Percentiles rank a stretch among this genome's conserved stretches.
Evolutionary conservation across 768 basidiomycete genomes (phyloP).

Genomic region (Suillus luteus): DNA sequence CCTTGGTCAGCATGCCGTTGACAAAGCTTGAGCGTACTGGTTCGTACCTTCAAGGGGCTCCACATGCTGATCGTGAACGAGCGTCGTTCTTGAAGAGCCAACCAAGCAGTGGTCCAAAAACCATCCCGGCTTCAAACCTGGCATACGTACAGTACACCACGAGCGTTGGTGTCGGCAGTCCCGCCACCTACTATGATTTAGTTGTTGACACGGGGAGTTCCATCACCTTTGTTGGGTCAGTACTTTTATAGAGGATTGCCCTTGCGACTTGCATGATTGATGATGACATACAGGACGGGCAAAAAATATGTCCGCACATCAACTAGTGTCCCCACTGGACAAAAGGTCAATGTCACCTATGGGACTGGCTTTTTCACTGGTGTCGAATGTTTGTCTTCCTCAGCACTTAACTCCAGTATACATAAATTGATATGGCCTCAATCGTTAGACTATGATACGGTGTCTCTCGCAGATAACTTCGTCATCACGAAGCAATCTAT

Average conservation of each 20-base stretch:
- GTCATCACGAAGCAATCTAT: slow-evolving; percentile 33
- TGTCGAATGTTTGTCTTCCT: slow-evolving; percentile 32
- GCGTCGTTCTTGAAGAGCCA: slow-evolving; percentile 14
- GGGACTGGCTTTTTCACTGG: slow-evolving; percentile 28
- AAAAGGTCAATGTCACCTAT: slow-evolving; percentile 17
- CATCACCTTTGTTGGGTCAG: slow-evolving; percentile 33
- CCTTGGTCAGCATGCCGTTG: slow-evolving; percentile 15
- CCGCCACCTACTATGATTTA: slow-evolving; percentile 30
- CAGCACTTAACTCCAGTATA: background rate
- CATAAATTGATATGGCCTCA: background rate
- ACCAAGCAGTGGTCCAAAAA: slow-evolving; percentile 13
- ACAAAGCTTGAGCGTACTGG: slow-evolving; percentile 17
- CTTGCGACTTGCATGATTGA: background rate
- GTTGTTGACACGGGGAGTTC: slow-evolving; percentile 36
- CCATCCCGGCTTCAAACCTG: slow-evolving; percentile 19
- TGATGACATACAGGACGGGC: slow-evolving; percentile 20
- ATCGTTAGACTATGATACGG: slow-evolving; percentile 27
- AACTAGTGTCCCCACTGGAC: slow-evolving; percentile 29
- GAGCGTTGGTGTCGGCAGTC: slow-evolving; percentile 29
- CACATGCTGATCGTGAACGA: slow-evolving; percentile 23
- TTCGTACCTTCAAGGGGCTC: slow-evolving; percentile 20
- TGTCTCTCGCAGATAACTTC: slow-evolving; percentile 26
- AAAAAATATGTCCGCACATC: slow-evolving; percentile 22
- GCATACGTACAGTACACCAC: slow-evolving; percentile 23
- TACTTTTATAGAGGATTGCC: background rate